Percentiles rank a stretch among this genome's conserved stretches.
phyloP scores from a whole-genome alignment of 805 yeast species.

The Candida pseudofarinosa region DNA sequence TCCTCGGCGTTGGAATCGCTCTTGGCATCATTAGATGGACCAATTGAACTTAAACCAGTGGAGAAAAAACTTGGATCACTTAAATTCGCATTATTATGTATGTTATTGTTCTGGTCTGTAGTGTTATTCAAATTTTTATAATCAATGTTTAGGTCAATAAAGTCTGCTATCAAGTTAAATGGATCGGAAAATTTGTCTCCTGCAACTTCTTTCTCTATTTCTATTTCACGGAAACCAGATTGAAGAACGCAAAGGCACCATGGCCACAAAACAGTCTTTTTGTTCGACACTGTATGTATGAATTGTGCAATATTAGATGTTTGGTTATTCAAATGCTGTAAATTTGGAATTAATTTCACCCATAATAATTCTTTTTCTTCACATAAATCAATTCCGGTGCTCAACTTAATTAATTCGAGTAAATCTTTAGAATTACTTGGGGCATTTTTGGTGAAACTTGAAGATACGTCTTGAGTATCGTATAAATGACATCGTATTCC shows the following conservation, averaged over 20 bases:
- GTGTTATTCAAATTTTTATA: constrained; percentile 8
- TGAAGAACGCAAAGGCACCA: constrained; percentile 61
- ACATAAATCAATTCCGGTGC: constrained; percentile 30
- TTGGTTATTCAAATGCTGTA: constrained; percentile 63
- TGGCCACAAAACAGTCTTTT: constrained; percentile 70
- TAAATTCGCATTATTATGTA: constrained; percentile 5
- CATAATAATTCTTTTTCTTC: constrained; percentile 37
- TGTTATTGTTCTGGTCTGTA: constrained; percentile 3
- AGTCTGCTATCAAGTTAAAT: constrained; percentile 29
- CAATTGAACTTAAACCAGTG: constrained; percentile 16
- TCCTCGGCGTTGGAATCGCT: not conserved
- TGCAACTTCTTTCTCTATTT: constrained; percentile 11
- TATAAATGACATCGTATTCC: constrained; percentile 42
- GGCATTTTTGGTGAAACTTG: constrained; percentile 15
- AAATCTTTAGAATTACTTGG: constrained; percentile 22
- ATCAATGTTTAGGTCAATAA: constrained; percentile 30
- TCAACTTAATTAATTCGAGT: constrained; percentile 27
- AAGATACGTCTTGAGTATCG: constrained; percentile 19
- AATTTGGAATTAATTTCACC: constrained; percentile 66
- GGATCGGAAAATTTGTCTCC: constrained; percentile 19
- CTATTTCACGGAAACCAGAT: constrained; percentile 29
- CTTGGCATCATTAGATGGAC: not conserved
- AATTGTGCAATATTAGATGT: constrained; percentile 60
- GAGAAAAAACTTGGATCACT: constrained; percentile 17
- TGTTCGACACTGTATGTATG: constrained; percentile 48